These are phyloP conservation scores for Termitomyces sp. DNA, from an alignment of 768 basidiomycete species.

Conservation along the genomic window DNA sequence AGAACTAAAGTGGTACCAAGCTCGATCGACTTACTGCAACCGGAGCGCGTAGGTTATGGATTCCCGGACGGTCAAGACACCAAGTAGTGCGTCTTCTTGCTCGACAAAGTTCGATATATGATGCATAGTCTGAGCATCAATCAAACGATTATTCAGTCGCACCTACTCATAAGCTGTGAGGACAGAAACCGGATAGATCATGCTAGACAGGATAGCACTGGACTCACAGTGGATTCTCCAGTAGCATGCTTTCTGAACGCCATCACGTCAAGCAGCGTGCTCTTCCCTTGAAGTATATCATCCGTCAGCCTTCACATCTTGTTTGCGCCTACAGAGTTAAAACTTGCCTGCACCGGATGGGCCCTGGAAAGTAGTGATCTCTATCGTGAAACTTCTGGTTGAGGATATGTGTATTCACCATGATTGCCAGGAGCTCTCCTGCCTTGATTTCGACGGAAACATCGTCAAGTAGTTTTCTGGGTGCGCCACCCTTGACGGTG, in stretches of 20 bases:
- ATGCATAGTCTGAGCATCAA: conserved; percentile 27
- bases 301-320: conserved; percentile 10
- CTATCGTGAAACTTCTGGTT: background rate
- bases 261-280: conserved; percentile 42
- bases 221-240: conserved; percentile 26
- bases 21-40: conserved; percentile 32
- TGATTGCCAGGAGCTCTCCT: conserved; percentile 37
- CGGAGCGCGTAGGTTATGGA: conserved; percentile 47
- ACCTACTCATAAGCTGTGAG: conserved; percentile 17
- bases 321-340: background rate
- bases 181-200: background rate
- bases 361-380: conserved; percentile 21
- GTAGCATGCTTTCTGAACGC: conserved; percentile 28
- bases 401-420: conserved; percentile 23
- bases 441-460: conserved; percentile 33
- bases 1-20: background rate
- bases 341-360: conserved; percentile 39
- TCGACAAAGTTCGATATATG: conserved; percentile 48
- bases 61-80: conserved; percentile 53
- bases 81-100: conserved; percentile 55
- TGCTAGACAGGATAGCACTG: background rate
- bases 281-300: conserved; percentile 27
- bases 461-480: conserved; percentile 32
- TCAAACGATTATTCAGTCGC: conserved; percentile 24
- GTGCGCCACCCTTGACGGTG: conserved; percentile 15